phyloP scores from a whole-genome alignment of 2,329 filamentous ascomycete species.

The Tolypocladium inflatum region DNA sequence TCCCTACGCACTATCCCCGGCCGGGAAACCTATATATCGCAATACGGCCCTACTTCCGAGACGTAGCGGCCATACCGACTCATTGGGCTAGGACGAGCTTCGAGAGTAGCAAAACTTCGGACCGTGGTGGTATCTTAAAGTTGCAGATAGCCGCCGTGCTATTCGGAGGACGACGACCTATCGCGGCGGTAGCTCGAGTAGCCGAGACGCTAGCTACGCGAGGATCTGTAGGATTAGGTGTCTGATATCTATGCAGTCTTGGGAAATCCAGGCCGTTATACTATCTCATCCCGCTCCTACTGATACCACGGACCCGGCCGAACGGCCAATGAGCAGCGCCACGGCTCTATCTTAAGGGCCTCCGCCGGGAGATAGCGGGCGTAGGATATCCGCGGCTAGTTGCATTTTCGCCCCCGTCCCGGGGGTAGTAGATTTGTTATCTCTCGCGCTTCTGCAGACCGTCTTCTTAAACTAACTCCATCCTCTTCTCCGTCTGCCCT shows the following conservation, averaged over 20 bases:
- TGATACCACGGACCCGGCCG: not conserved
- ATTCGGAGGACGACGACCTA: not conserved
- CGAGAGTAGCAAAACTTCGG: not conserved
- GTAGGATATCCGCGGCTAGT: not conserved
- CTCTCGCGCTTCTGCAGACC: constrained; percentile 9
- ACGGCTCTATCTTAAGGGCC: constrained; percentile 1
- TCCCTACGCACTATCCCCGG: not conserved
- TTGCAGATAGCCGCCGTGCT: not conserved
- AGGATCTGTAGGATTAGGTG: constrained; percentile 2
- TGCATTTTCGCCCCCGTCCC: not conserved
- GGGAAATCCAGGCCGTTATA: not conserved
- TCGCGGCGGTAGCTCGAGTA: not conserved
- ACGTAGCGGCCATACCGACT: not conserved
- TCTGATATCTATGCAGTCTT: too few species aligned
- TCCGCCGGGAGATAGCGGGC: not conserved
- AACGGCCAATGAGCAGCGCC: constrained; percentile 6
- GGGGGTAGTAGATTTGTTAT: not conserved
- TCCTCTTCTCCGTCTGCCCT: constrained; percentile 14
- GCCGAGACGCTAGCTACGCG: constrained; percentile 1
- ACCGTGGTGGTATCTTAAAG: not conserved
- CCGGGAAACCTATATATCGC: not conserved
- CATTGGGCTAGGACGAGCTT: constrained; percentile 1
- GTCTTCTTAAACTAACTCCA: constrained; percentile 18
- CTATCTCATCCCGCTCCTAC: not conserved
- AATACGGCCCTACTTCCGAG: not conserved